Percentiles rank a stretch among this genome's conserved stretches.
Evolutionary conservation across 176 grass and related monocot species (phyloP).

Genomic region (Oryza longistaminata): DNA sequence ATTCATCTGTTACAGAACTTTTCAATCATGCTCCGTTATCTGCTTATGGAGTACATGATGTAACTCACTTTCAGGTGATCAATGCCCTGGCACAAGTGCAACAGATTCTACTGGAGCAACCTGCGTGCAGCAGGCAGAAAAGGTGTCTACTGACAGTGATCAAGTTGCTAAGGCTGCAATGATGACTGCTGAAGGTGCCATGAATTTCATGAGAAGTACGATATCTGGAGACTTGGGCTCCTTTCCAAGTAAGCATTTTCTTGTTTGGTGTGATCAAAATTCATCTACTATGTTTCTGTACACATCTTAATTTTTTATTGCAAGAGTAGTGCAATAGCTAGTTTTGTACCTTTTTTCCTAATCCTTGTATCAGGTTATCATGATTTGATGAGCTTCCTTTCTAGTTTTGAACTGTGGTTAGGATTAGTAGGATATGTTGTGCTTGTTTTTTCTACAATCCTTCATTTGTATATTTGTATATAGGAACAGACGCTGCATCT

Average conservation of each 20-base stretch:
- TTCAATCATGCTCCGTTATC: neutral
- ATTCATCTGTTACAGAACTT: neutral
- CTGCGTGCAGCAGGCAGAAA: slow-evolving; percentile 32
- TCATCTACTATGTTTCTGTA: neutral
- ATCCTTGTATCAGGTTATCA: neutral
- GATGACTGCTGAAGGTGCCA: slow-evolving; percentile 55
- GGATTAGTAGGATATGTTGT: neutral
- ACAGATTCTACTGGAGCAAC: slow-evolving; percentile 39
- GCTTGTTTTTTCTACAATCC: neutral
- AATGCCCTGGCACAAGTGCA: slow-evolving; percentile 49
- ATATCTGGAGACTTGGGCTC: slow-evolving; percentile 29
- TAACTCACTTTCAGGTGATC: slow-evolving; percentile 58
- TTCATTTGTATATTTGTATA: neutral
- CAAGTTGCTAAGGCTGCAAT: slow-evolving; percentile 51
- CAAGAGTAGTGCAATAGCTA: slow-evolving; percentile 18
- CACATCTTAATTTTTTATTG: neutral
- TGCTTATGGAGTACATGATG: slow-evolving; percentile 26
- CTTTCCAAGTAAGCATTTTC: slow-evolving; percentile 45
- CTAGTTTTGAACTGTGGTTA: neutral
- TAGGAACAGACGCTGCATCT: slow-evolving; percentile 26
- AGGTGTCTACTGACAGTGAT: slow-evolving; percentile 42
- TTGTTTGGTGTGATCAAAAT: neutral
- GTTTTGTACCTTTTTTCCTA: slow-evolving; percentile 13
- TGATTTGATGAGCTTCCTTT: neutral
- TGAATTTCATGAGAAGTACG: slow-evolving; percentile 56